These are phyloP conservation scores for Fennellomyces sp. DNA, from an alignment of 371 early-diverging fungal species.

Conservation along the genomic window DNA sequence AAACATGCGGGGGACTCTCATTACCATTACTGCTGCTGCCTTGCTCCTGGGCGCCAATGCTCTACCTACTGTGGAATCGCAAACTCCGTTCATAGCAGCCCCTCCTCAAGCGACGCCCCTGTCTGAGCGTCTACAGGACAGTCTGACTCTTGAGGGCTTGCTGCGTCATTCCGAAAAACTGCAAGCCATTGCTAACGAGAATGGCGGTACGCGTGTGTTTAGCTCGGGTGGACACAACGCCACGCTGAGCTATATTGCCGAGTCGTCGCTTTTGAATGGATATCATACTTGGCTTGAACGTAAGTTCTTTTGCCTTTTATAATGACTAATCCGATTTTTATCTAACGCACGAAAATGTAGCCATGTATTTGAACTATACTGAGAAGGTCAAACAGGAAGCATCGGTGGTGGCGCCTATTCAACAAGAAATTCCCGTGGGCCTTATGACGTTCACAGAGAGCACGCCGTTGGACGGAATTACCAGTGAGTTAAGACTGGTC, in stretches of 20 bases:
- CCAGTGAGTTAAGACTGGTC: slow-evolving; percentile 2
- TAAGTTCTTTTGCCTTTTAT: slow-evolving; percentile 8
- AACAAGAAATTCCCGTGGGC: slow-evolving; percentile 1
- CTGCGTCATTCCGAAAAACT: slow-evolving; percentile 18
- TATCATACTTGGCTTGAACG: slow-evolving; percentile 14
- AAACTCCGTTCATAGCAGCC: not conserved
- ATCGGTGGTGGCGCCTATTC: not conserved
- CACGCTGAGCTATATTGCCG: slow-evolving; percentile 10
- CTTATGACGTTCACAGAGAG: slow-evolving; percentile 16
- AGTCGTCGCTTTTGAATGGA: slow-evolving; percentile 8
- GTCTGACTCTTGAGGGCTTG: slow-evolving; percentile 13
- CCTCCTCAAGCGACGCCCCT: not conserved
- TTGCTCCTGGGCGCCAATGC: not conserved
- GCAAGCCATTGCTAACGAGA: slow-evolving; percentile 10
- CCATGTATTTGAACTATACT: slow-evolving; percentile 15
- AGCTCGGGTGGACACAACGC: slow-evolving; percentile 15
- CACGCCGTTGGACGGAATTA: slow-evolving; percentile 14
- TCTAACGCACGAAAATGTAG: slow-evolving; percentile 2
- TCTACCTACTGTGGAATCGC: not conserved
- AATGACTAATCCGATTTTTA: not conserved
- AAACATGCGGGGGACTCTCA: not conserved
- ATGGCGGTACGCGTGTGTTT: slow-evolving; percentile 16
- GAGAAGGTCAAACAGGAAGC: slow-evolving; percentile 15
- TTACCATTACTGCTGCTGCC: slow-evolving; percentile 4
- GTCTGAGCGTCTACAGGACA: slow-evolving; percentile 9